Conservation (phyloP, 2,329 filamentous ascomycete species). For the Botrytis sinoallii region DNA sequence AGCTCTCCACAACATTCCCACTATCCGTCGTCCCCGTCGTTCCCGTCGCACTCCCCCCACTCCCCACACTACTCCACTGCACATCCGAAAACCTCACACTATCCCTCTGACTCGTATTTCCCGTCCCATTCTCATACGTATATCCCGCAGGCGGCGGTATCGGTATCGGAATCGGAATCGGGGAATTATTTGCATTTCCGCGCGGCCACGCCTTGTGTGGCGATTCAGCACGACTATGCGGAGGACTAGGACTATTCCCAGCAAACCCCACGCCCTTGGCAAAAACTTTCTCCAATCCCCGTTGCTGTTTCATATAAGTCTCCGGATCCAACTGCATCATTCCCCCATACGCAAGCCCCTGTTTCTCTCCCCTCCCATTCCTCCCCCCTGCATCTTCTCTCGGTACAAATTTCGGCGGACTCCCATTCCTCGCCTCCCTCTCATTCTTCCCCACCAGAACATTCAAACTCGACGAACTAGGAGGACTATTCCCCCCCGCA, state of each 20-base stretch:
- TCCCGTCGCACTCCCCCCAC: not conserved
- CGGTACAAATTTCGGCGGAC: not conserved
- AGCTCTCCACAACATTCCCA: not conserved
- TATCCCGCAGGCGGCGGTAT: not conserved
- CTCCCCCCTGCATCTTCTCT: not conserved
- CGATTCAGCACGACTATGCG: not conserved
- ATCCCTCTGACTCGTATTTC: not conserved
- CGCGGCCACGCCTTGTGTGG: not conserved
- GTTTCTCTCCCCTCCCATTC: not conserved
- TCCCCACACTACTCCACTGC: conserved; percentile 8
- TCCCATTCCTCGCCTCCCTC: not conserved
- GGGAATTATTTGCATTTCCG: not conserved
- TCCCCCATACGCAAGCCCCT: not conserved
- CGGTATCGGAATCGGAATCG: not conserved
- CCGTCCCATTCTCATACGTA: not conserved
- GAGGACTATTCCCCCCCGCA: not conserved
- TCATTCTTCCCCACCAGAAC: not conserved
- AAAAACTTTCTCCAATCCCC: not conserved
- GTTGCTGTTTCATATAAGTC: not conserved
- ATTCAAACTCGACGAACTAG: not conserved
- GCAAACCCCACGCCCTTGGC: not conserved
- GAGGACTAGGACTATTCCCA: not conserved
- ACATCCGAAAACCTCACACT: conserved; percentile 10
- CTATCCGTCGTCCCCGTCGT: not conserved
- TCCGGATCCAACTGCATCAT: not conserved